Conservation (phyloP, 345 rosid species). For the Draba incana region DNA sequence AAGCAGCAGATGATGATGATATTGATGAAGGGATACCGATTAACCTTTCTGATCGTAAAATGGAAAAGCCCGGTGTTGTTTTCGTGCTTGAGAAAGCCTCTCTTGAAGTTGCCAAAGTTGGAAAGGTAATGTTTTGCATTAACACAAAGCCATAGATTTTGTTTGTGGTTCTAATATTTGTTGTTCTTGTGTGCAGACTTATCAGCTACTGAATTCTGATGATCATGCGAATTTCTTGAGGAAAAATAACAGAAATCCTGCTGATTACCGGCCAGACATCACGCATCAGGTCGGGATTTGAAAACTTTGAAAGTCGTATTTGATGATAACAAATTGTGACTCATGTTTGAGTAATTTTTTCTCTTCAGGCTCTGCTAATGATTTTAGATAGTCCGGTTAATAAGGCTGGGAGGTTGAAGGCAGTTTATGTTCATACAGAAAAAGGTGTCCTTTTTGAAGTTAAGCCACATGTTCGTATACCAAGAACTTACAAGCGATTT, state of each 20-base stretch:
- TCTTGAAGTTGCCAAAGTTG: constrained; percentile 94
- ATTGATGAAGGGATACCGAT: constrained; percentile 68
- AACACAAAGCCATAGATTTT: background rate
- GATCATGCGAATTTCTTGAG: constrained; percentile 81
- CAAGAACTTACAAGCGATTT: constrained; percentile 84
- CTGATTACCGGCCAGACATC: constrained; percentile 86
- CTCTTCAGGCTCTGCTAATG: constrained; percentile 68
- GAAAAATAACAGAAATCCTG: constrained; percentile 73
- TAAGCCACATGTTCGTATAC: constrained; percentile 83
- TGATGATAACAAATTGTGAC: constrained; percentile 6
- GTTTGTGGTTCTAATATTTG: background rate
- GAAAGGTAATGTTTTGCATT: constrained; percentile 58
- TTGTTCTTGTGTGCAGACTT: constrained; percentile 53
- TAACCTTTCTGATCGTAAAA: constrained; percentile 37
- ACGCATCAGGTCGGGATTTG: constrained; percentile 63
- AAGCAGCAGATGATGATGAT: constrained; percentile 36
- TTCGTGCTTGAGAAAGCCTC: constrained; percentile 89
- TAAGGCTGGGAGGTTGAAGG: constrained; percentile 82
- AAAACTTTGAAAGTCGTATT: background rate
- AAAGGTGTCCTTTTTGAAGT: constrained; percentile 89
- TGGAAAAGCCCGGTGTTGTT: constrained; percentile 49
- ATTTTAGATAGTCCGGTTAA: constrained; percentile 87
- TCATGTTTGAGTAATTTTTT: constrained; percentile 1
- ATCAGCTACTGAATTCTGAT: constrained; percentile 85
- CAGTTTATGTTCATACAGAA: constrained; percentile 81